These are phyloP conservation scores for Neofusicoccum umdonicola DNA, from an alignment of 2,329 filamentous ascomycete genomes.

Conservation along the genomic window DNA sequence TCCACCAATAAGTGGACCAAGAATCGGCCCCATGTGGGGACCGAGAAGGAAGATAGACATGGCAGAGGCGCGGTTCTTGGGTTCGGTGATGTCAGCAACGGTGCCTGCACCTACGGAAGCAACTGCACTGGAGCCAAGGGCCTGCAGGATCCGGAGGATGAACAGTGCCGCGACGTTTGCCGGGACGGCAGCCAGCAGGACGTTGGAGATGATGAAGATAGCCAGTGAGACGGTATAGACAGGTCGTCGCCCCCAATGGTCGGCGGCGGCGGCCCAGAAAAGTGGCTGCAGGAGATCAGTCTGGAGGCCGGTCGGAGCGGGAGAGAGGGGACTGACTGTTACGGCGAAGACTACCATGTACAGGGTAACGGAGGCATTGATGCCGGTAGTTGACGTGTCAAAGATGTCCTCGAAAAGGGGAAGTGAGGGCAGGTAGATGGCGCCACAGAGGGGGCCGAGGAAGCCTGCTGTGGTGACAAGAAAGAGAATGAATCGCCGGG, in stretches of 20 bases:
- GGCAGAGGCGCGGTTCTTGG: constrained; percentile 39
- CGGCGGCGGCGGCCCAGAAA: constrained; percentile 42
- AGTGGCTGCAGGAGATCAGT: constrained; percentile 31
- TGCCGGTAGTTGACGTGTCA: constrained; percentile 32
- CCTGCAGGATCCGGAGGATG: constrained; percentile 43
- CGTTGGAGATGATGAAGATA: constrained; percentile 41
- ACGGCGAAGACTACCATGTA: constrained; percentile 47
- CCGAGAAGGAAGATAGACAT: constrained; percentile 46
- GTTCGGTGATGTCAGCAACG: constrained; percentile 43
- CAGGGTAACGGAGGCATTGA: constrained; percentile 47
- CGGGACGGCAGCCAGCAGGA: constrained; percentile 40
- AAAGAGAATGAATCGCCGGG: constrained; percentile 38
- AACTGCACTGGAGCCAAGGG: constrained; percentile 44
- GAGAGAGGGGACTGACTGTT: constrained; percentile 18
- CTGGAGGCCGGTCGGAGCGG: background rate
- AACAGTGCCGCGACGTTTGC: constrained; percentile 40
- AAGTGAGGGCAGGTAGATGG: constrained; percentile 46
- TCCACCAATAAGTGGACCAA: constrained; percentile 46
- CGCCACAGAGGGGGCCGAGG: constrained; percentile 45
- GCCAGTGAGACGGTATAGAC: constrained; percentile 42
- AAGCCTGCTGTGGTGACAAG: constrained; percentile 44
- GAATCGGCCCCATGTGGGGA: constrained; percentile 44
- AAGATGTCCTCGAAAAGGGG: constrained; percentile 39
- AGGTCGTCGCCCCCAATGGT: constrained; percentile 40
- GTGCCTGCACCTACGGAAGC: constrained; percentile 46